Conservation (phyloP, 495 filamentous ascomycete species). For the Hypoxylon intermedium region DNA sequence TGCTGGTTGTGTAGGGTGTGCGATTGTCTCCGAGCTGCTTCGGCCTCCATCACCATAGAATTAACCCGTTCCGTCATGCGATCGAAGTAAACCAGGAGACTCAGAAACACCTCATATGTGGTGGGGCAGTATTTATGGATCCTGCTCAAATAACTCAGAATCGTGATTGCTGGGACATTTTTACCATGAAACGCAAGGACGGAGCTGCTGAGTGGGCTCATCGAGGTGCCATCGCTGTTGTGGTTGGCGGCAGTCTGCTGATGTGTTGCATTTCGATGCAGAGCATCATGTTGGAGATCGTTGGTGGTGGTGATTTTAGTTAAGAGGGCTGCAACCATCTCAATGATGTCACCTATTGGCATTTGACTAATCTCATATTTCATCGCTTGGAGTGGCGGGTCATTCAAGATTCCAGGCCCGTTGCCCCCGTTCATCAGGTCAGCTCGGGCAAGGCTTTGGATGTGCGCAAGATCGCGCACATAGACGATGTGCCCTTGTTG, state of each 20-base stretch:
- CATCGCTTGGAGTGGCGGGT: slow-evolving; percentile 58
- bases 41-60: slow-evolving; percentile 57
- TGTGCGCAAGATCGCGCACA: slow-evolving; percentile 84
- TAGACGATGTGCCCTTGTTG: slow-evolving; percentile 64
- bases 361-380: slow-evolving; percentile 97
- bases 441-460: slow-evolving; percentile 84
- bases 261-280: slow-evolving; percentile 56
- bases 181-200: slow-evolving; percentile 99
- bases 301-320: slow-evolving; percentile 99
- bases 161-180: slow-evolving; percentile 96
- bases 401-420: slow-evolving; percentile 56
- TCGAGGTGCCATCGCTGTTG: slow-evolving; percentile 65
- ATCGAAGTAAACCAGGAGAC: slow-evolving; percentile 95
- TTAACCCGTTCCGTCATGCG: slow-evolving; percentile 98
- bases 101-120: slow-evolving; percentile 97
- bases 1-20: slow-evolving; percentile 27
- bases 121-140: slow-evolving; percentile 99
- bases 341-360: slow-evolving; percentile 97
- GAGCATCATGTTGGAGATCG: slow-evolving; percentile 84
- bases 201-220: slow-evolving; percentile 82
- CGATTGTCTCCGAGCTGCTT: slow-evolving; percentile 44
- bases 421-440: slow-evolving; percentile 63
- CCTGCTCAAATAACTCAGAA: slow-evolving; percentile 91
- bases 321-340: slow-evolving; percentile 98
- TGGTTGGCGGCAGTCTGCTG: slow-evolving; percentile 55